A percentile compares a stretch with the other conserved stretches of the same genome.
These are phyloP conservation scores for Mycena vulgaris DNA, from an alignment of 768 basidiomycete genomes.

Conservation along the genomic window DNA sequence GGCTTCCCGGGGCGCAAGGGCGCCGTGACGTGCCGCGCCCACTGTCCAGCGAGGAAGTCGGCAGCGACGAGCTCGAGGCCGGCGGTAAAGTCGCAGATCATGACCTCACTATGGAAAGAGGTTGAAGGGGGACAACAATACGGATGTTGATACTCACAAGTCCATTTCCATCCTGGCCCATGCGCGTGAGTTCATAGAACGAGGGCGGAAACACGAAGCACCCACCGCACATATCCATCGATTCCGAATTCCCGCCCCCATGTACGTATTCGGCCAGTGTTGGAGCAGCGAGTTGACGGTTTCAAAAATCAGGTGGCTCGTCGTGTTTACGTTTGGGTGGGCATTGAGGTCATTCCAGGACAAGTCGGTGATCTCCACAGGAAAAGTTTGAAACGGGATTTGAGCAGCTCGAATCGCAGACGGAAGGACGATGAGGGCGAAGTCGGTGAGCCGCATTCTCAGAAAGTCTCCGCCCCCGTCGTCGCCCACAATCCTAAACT, in stretches of 20 bases:
- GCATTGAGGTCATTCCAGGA: no score
- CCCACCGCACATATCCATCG: constrained; percentile 16
- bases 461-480: no score
- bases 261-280: not conserved
- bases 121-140: not conserved
- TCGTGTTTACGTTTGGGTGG: constrained; percentile 34
- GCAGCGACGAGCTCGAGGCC: constrained; percentile 46
- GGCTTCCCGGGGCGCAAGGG: not conserved
- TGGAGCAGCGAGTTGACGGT: constrained; percentile 14
- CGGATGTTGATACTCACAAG: constrained; percentile 46
- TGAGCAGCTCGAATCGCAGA: no score
- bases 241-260: constrained; percentile 17
- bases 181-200: not conserved
- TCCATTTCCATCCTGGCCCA: constrained; percentile 41
- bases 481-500: no score
- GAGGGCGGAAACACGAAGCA: not conserved
- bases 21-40: not conserved
- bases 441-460: no score
- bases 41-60: constrained; percentile 31
- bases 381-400: no score
- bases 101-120: constrained; percentile 48
- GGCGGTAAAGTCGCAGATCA: constrained; percentile 52
- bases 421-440: no score
- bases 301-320: constrained; percentile 45
- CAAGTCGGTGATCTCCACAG: no score